Evolutionary conservation across 768 basidiomycete species (phyloP), one percentile per base, ranked within the genome.

Genomic region (Termitomyces sp.): DNA sequence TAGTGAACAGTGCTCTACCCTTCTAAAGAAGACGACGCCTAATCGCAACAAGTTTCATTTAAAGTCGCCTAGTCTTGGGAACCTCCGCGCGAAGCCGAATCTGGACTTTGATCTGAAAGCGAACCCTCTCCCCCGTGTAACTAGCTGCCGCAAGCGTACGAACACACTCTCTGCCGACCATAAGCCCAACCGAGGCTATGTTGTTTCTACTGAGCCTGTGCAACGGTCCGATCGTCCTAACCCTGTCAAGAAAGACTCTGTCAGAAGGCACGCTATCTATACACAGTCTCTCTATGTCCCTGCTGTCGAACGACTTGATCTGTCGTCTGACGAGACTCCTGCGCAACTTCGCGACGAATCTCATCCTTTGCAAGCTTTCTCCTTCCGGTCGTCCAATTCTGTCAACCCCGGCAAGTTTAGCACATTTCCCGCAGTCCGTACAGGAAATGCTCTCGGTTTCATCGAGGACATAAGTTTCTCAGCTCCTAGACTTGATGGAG

Each of bases 201-300:
- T 22, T 4, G 51, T 35, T 12, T 32, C 53, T 43, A 43, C 22
- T 14, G 53, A 63, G 44, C 46, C 58, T 38, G 28, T 44, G n/a
- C 60, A 61, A 48, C 45, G 45, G 19, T 35, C 59, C 12, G 59
- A 65, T 26, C 48, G 53, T 10, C 50, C 38, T 8, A 48, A 37
- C n/a, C 30, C 46, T 5, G 41, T 17, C 15, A 52, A 56, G 51
- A 53, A 54, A n/a, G 53, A 58, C 28, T 55, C 59, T 42, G 19
- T 54, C 43, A 73, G 70, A 57, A 68, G 75, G 12, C 73, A 74
- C 47, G 75, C 72, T 4, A 71, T 75, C 10, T 74, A 74, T 56
- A 70, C 71, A 5, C 64, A 67, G 30, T 62, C 71, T 0, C 57
- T 67, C 8, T 64, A 64, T 54, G 59, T 68, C 19, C 67, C 70